Conservation (phyloP, 345 rosid genomes). For the Garcia nutans region DNA sequence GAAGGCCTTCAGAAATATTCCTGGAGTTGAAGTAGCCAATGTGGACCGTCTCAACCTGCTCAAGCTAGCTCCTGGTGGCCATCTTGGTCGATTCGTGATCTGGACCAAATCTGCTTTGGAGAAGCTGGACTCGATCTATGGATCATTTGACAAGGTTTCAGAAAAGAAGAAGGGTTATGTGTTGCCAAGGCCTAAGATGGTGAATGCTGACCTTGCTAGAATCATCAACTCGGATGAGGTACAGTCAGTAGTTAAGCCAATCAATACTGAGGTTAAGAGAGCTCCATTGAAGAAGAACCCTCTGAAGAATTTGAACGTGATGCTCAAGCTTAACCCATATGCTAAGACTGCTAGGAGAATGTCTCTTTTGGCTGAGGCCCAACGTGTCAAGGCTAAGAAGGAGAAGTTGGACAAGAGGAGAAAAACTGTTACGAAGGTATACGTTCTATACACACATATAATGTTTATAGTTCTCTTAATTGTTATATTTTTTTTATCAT, state of each 20-base stretch:
- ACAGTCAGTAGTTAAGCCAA: conserved; percentile 84
- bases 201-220: conserved; percentile 89
- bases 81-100: conserved; percentile 83
- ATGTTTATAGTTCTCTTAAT: no score
- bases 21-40: conserved; percentile 88
- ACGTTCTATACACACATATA: not conserved
- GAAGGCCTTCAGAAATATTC: conserved; percentile 90
- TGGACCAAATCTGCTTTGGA: conserved; percentile 98
- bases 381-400: conserved; percentile 91
- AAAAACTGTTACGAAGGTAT: conserved; percentile 68
- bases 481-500: no score
- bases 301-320: conserved; percentile 71
- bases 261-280: conserved; percentile 65
- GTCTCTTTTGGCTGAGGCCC: conserved; percentile 88
- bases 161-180: conserved; percentile 94
- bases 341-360: conserved; percentile 96
- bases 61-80: conserved; percentile 97
- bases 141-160: conserved; percentile 71
- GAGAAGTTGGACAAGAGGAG: conserved; percentile 96
- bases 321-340: conserved; percentile 87
- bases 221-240: conserved; percentile 95
- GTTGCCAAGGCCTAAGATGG: conserved; percentile 87
- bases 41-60: conserved; percentile 78
- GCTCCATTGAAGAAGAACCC: conserved; percentile 93
- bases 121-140: conserved; percentile 85